A percentile compares a stretch with the other conserved stretches of the same genome.
These are phyloP conservation scores for Lojkania enalia DNA, from an alignment of 2,329 filamentous ascomycete genomes.

Conservation along the genomic window DNA sequence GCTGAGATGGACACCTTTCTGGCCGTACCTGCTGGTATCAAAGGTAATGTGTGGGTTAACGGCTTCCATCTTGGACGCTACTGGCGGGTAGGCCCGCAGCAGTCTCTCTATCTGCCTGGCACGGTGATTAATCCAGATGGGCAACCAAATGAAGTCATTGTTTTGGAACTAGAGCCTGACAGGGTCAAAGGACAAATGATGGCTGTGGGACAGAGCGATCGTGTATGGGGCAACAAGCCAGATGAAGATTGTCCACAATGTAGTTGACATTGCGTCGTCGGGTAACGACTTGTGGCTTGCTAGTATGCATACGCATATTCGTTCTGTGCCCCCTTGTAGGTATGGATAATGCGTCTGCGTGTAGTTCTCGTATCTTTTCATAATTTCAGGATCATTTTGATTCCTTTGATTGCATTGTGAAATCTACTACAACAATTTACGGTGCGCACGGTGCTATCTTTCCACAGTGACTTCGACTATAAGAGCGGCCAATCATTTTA, in stretches of 20 bases:
- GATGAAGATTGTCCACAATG: slow-evolving; percentile 32
- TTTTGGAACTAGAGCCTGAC: slow-evolving; percentile 52
- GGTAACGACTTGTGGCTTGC: no score
- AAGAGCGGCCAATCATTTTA: no score
- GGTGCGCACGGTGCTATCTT: no score
- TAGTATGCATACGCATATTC: no score
- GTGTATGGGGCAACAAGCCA: slow-evolving; percentile 37
- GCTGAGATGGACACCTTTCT: slow-evolving; percentile 44
- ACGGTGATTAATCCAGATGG: slow-evolving; percentile 35
- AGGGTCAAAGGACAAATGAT: slow-evolving; percentile 19
- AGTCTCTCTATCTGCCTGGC: slow-evolving; percentile 53
- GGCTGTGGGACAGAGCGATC: slow-evolving; percentile 15
- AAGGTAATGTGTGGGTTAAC: slow-evolving; percentile 54
- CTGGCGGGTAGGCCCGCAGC: slow-evolving; percentile 54
- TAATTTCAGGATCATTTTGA: no score
- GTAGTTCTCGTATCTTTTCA: no score
- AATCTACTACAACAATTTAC: no score
- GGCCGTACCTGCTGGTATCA: slow-evolving; percentile 46
- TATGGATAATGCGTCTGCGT: no score
- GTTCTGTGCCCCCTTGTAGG: no score
- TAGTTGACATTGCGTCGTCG: not conserved
- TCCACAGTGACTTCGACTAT: no score
- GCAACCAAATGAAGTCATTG: slow-evolving; percentile 46
- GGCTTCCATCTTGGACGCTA: slow-evolving; percentile 52
- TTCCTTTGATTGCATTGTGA: no score